Percentiles rank a stretch among this genome's conserved stretches.
Conservation (phyloP, 352 stramenopile species). For the Phytophthora chlamydospora region DNA sequence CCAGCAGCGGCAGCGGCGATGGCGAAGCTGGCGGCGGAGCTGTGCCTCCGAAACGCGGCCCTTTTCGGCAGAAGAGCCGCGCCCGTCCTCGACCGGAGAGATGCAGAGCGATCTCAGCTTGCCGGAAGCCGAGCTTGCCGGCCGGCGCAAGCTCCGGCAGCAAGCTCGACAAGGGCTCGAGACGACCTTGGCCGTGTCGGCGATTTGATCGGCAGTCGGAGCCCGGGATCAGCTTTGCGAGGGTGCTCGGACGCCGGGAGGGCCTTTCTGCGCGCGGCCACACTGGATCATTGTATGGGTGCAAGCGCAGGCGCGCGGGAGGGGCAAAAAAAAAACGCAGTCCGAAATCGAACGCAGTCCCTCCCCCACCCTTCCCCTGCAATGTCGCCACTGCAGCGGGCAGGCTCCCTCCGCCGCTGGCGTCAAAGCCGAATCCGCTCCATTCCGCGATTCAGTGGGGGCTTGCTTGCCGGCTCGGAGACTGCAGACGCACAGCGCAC, state of each 20-base stretch:
- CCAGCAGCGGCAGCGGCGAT: constrained; percentile 1
- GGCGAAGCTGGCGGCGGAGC: background rate
- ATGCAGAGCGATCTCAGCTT: constrained; percentile 1
- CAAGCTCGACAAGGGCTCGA: background rate
- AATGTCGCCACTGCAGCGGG: constrained; percentile 36
- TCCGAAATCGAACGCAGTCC: too few species aligned
- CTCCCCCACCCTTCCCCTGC: constrained; percentile 43
- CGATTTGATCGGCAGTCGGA: background rate
- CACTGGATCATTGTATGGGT: constrained; percentile 11
- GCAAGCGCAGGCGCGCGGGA: constrained; percentile 17
- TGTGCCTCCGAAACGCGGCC: background rate
- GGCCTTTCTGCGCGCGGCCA: constrained; percentile 12
- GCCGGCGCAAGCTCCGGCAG: background rate
- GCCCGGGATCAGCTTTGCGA: constrained; percentile 26
- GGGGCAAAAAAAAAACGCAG: too few species aligned
- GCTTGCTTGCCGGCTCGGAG: constrained; percentile 19
- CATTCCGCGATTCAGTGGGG: constrained; percentile 41
- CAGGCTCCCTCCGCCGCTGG: constrained; percentile 22
- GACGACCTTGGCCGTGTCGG: constrained; percentile 4
- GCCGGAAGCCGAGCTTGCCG: constrained; percentile 10
- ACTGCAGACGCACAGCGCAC: constrained; percentile 3
- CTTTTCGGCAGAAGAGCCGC: constrained; percentile 26
- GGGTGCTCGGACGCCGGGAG: constrained; percentile 2
- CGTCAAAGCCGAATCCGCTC: constrained; percentile 40
- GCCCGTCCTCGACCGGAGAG: background rate